Conservation (phyloP, 768 basidiomycete species). For the Suillus fuscotomentosus region DNA sequence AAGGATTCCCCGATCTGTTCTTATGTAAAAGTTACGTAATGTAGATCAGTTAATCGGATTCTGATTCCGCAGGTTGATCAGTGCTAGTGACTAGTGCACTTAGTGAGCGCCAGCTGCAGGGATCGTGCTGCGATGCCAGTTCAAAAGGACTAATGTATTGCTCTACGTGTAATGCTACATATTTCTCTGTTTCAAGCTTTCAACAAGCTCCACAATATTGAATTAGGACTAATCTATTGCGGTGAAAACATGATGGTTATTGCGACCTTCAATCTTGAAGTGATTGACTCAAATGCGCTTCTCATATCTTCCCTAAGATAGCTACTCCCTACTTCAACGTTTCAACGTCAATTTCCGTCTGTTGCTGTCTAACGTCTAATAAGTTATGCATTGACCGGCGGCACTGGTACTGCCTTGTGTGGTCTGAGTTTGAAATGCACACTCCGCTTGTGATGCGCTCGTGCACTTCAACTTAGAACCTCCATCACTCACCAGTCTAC, state of each 20-base stretch:
- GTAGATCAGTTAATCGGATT: too few relatives aligned
- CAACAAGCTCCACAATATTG: background rate
- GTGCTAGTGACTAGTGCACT: too few relatives aligned
- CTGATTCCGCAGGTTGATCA: too few relatives aligned
- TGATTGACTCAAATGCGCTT: background rate
- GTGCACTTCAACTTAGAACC: background rate
- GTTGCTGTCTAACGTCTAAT: background rate
- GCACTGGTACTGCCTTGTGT: background rate
- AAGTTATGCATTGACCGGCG: background rate
- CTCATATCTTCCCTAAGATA: background rate
- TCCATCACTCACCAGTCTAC: slow-evolving; percentile 20
- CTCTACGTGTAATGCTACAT: background rate
- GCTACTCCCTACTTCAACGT: background rate
- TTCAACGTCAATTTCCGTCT: background rate
- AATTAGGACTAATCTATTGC: background rate
- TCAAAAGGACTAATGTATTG: background rate
- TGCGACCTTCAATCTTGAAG: background rate
- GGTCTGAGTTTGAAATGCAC: slow-evolving; percentile 2
- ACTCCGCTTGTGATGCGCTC: slow-evolving; percentile 1
- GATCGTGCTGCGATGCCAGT: background rate
- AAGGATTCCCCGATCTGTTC: background rate
- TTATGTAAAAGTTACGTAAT: too few relatives aligned
- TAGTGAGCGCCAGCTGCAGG: background rate
- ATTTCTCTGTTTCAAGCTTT: background rate
- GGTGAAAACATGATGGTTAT: background rate